A percentile compares a stretch with the other conserved stretches of the same genome.
Evolutionary conservation across 106 monocot genomes (phyloP).

Genomic region (Acanthochlamys bracteata): DNA sequence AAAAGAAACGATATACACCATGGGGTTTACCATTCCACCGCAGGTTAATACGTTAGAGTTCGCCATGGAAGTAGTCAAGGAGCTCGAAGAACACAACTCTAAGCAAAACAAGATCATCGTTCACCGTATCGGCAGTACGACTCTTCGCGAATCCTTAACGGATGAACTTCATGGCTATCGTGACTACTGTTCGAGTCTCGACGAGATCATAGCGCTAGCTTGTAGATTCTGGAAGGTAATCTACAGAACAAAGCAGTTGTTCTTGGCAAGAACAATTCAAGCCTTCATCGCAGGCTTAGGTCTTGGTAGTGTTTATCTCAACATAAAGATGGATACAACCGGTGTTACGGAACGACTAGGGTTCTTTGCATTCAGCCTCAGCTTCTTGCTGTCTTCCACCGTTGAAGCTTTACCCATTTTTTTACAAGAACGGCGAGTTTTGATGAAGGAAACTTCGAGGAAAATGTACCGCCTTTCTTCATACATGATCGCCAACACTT

Average conservation of each 20-base stretch:
- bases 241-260: slow-evolving; percentile 79
- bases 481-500: slow-evolving; percentile 67
- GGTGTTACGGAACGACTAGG: slow-evolving; percentile 71
- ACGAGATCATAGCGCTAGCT: slow-evolving; percentile 42
- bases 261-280: slow-evolving; percentile 65
- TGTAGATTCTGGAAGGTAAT: slow-evolving; percentile 73
- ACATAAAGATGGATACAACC: slow-evolving; percentile 21
- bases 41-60: slow-evolving; percentile 66
- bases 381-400: slow-evolving; percentile 95
- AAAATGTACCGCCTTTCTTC: slow-evolving; percentile 77
- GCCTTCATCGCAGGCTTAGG: slow-evolving; percentile 70
- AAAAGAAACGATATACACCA: slow-evolving; percentile 31
- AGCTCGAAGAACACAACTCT: slow-evolving; percentile 29
- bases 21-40: slow-evolving; percentile 43
- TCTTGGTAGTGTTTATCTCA: slow-evolving; percentile 72
- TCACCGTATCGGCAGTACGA: too few species aligned
- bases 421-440: slow-evolving; percentile 70
- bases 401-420: slow-evolving; percentile 86
- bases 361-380: slow-evolving; percentile 84
- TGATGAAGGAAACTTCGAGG: slow-evolving; percentile 78
- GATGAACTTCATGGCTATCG: neutral
- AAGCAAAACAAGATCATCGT: neutral
- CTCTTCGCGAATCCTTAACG: neutral
- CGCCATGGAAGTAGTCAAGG: slow-evolving; percentile 68
- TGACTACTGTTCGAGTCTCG: slow-evolving; percentile 22